These are phyloP conservation scores for Chaetoscypha palmicola DNA, from an alignment of 2,329 filamentous ascomycete species.

Conservation along the genomic window DNA sequence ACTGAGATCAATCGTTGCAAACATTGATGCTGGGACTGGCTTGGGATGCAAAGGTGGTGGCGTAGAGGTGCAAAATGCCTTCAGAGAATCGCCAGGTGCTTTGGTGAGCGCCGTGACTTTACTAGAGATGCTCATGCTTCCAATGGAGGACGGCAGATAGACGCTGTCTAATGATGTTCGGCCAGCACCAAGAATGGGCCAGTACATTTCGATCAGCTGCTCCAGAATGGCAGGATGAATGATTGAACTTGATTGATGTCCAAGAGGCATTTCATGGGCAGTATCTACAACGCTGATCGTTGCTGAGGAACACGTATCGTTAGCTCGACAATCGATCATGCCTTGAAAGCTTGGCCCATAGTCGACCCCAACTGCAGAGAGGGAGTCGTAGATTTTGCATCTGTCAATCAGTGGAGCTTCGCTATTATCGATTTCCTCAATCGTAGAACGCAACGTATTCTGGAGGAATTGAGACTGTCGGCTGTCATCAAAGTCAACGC, in stretches of 20 bases:
- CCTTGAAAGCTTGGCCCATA: conserved; percentile 49
- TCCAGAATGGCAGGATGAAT: conserved; percentile 43
- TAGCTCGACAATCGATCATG: conserved; percentile 39
- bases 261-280: conserved; percentile 37
- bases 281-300: conserved; percentile 39
- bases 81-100: conserved; percentile 31
- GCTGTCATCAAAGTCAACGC: conserved; percentile 37
- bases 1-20: conserved; percentile 29
- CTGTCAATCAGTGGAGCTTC: conserved; percentile 29
- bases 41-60: conserved; percentile 28
- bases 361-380: conserved; percentile 41
- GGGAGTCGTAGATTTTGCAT: conserved; percentile 38
- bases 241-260: conserved; percentile 36
- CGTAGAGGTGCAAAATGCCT: conserved; percentile 34
- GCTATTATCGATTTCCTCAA: conserved; percentile 28
- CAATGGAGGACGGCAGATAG: conserved; percentile 39
- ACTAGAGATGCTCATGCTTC: conserved; percentile 34
- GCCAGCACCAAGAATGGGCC: conserved; percentile 34
- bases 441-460: conserved; percentile 27
- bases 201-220: conserved; percentile 38
- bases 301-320: conserved; percentile 28
- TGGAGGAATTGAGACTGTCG: conserved; percentile 2
- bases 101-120: conserved; percentile 33
- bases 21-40: conserved; percentile 35
- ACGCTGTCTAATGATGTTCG: conserved; percentile 31